Conservation (phyloP, 2,329 filamentous ascomycete genomes). For the Nothomitra cinnamomea region DNA sequence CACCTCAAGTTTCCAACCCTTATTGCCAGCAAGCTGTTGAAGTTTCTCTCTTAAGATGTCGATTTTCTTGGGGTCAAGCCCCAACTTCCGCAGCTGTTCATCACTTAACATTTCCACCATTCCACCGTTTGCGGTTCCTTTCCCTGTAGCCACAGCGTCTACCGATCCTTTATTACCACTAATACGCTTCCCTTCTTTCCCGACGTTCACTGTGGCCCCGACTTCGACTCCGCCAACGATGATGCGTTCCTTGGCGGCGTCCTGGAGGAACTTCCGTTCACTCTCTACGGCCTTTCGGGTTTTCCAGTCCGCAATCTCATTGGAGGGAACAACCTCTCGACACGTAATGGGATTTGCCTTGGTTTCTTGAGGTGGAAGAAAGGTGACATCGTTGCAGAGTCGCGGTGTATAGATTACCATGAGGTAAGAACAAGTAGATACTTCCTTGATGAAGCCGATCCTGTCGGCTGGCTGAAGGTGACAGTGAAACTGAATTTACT, state of each 20-base stretch:
- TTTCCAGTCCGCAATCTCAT: slow-evolving; percentile 32
- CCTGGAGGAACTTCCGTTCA: slow-evolving; percentile 12
- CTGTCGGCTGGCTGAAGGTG: slow-evolving; percentile 57
- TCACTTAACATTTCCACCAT: slow-evolving; percentile 42
- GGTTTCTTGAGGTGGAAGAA: slow-evolving; percentile 63
- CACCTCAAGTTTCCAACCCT: slow-evolving; percentile 66
- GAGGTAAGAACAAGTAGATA: slow-evolving; percentile 77
- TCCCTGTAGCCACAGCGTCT: slow-evolving; percentile 31
- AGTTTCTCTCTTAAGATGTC: slow-evolving; percentile 53
- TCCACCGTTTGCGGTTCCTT: slow-evolving; percentile 40
- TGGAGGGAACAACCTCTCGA: slow-evolving; percentile 46
- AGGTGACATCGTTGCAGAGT: slow-evolving; percentile 74
- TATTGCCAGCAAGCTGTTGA: slow-evolving; percentile 48
- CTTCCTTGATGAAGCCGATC: slow-evolving; percentile 86
- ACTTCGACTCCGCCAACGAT: slow-evolving; percentile 41
- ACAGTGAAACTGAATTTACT: slow-evolving; percentile 44
- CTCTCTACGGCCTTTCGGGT: slow-evolving; percentile 10
- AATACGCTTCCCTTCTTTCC: slow-evolving; percentile 36
- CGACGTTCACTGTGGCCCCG: slow-evolving; percentile 38
- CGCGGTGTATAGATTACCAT: slow-evolving; percentile 87
- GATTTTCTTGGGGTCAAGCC: slow-evolving; percentile 48
- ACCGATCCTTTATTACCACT: slow-evolving; percentile 11
- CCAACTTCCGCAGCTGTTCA: slow-evolving; percentile 50
- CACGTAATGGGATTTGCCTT: slow-evolving; percentile 64
- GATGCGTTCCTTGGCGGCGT: slow-evolving; percentile 17